Base-by-base conservation (phyloP, 2,329 filamentous ascomycete genomes). In the Claviceps spartinae region DNA sequence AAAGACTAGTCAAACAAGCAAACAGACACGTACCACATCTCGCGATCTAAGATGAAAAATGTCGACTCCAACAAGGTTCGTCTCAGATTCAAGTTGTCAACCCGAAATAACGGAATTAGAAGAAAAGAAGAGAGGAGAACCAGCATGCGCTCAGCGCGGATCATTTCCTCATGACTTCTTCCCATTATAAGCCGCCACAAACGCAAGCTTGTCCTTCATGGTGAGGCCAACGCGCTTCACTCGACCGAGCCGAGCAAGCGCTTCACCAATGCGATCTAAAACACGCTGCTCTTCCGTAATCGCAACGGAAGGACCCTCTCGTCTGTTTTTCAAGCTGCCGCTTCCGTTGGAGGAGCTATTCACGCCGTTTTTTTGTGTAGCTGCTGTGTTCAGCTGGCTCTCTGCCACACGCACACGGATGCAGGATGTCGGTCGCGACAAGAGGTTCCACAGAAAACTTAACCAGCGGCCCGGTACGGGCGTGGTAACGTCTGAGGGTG, bases 341-440 rank as follows among this genome's bases (percentile, higher is more conserved):
- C 62, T 55, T 2, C 56, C 60, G 7, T 44, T 44, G 42, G 22
- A 16, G 2, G 58, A 11, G 61, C 59, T 6, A 62, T 63, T 18
- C 4, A 58, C 59, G 1, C 67, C 69, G 13, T 72, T 69, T 11
- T 63, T 64, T 48, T 61, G 61, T 4, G 65, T 64, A 2, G 64
- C 64, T 1, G 73, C 64, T 3, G 69, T 72, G 54, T 82, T 83
- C 57, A 69, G 67, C 48, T 90, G 78, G 1, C 78, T 79, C 62
- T 91, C 86, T 0, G 89, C 93, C 52, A 98, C 90, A 48, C 93
- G 81, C 13, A 97, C 91, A 24, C 89, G 82, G 60, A 98, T 91
- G 61, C 83, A 89, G 58, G 95, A 93, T 1, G 87, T 94, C 1
- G 89, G 86, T 47, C 84, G 81, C 44, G 85, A 87, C 37, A 95